Evolutionary conservation across 2,329 filamentous ascomycete species (phyloP), one percentile per base, ranked within the genome.

Genomic region (Emmonsia crescens): DNA sequence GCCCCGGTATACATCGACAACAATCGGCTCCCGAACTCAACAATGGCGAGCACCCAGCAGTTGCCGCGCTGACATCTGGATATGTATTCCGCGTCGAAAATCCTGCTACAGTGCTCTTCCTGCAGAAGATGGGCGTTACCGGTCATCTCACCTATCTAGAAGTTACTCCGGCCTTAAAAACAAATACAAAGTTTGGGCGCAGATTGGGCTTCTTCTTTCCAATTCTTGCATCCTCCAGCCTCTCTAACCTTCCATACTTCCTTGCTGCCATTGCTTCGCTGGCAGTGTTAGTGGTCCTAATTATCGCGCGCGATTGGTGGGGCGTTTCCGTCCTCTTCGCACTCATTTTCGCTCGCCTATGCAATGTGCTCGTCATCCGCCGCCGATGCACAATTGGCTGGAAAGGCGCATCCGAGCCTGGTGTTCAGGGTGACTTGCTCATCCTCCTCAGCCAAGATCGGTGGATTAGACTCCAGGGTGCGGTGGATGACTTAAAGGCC

Each of bases 1-100:
- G 81, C 1, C 84, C 84, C 0, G 84, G 85, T 0, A 68, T 86
- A 58, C 85, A 87, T 70, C 81, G 81, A 65, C 83, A 86, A 66
- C 82, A 86, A 66, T 77, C 79, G 3, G 83, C 82, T 10, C 76
- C 82, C 14, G 76, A 78, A 0, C 72, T 86, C 19, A 76, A 76
- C 62, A 71, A 68, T 5, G 75, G 75, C 2, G 77, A 79, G 61
- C 73, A 72, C 60, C 70, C 74, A 42, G 76, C 75, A 24, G 72
- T 74, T 16, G 74, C 73, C 3, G 76, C 76, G 5, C 78, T 75
- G 72, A 77, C 70, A 62, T 78, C 68, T 62, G 76, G 76, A 59
- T 76, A 78, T 57, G 70, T 76, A 21, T 78, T 78, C 55, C 71
- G 75, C 2, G 71, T 79, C 9, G 77, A 78, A 64, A 74, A 74